Evolutionary conservation across 176 grass and related monocot genomes (phyloP), one percentile per base, ranked within the genome.

Genomic region (Lolium rigidum): DNA sequence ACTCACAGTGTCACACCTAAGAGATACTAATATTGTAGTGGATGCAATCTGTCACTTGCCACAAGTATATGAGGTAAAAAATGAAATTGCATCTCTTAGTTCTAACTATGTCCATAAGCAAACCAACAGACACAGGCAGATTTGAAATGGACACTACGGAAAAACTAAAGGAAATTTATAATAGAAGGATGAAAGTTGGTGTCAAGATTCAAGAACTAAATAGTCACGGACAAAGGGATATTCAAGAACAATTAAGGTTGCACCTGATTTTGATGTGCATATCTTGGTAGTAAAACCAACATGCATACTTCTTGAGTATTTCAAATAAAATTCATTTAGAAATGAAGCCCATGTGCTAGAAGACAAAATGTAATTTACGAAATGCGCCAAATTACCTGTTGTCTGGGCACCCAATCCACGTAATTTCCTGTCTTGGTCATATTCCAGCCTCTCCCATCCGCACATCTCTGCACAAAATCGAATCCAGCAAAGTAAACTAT

Each of bases 401-500:
- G 88, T 87, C 72, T 84, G 86, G 22, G 82, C 84, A 28, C 81
- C 84, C 20, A 91, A 35, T 86, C 88, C 90, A 37, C 28, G 35
- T 37, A 92, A 52, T 67, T 59, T 94, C 84, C 90, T 91, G 63
- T 91, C 86, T 37, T 89, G 86, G 41, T 94, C 88, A 66, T 88
- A 77, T 41, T 89, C 72, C 76, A 91, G 92, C 15, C 88, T 88
- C 79, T 98, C 90, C 93, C 90, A 94, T n/a, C 51, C 52, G 10
- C 92, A 98, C 90, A 95, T 94, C 37, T 98, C 97, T 98, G 90
- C 69, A 88, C 49, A 63, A 83, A 28, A 28, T 57, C 44, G 14
- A 62, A 60, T 83, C 43, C 62, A 5, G 86, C 60, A 22, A 26
- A 6, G 51, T 7, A 9, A 86, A 70, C 9, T 43, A 85, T 87